Conservation (phyloP, 768 basidiomycete genomes). For the Hirschioporus abietinus region DNA sequence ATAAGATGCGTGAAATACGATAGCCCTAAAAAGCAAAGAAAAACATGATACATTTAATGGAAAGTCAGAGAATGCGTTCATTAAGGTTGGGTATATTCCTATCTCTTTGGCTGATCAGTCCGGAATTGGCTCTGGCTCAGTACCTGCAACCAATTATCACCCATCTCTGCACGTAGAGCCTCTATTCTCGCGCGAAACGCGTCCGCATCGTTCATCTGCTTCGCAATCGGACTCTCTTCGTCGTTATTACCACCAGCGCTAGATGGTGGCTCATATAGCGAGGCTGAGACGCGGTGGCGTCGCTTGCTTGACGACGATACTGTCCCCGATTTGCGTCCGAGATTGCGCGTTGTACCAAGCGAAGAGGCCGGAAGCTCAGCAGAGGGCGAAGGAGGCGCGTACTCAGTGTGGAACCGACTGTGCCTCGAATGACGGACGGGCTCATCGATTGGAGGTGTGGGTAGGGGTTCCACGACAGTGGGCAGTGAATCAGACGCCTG, state of each 20-base stretch:
- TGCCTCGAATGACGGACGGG: slow-evolving; percentile 34
- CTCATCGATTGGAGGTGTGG: slow-evolving; percentile 5
- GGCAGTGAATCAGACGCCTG: slow-evolving; percentile 12
- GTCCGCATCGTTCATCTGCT: slow-evolving; percentile 51
- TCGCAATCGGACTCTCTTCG: slow-evolving; percentile 20
- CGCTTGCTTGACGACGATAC: slow-evolving; percentile 38
- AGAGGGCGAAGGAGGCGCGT: slow-evolving; percentile 3
- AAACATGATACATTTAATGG: not conserved
- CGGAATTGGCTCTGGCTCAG: slow-evolving; percentile 56
- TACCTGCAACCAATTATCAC: slow-evolving; percentile 85
- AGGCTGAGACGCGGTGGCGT: slow-evolving; percentile 51
- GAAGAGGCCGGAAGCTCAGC: slow-evolving; percentile 8
- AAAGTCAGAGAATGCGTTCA: not conserved
- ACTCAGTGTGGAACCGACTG: slow-evolving; percentile 43
- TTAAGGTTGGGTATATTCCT: not conserved
- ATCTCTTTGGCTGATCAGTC: not conserved
- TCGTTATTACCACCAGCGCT: slow-evolving; percentile 20
- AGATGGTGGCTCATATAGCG: slow-evolving; percentile 53
- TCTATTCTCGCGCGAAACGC: slow-evolving; percentile 75
- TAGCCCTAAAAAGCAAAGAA: not conserved
- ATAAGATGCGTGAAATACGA: not conserved
- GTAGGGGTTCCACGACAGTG: slow-evolving; percentile 12
- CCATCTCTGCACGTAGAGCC: slow-evolving; percentile 80
- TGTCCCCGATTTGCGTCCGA: slow-evolving; percentile 20
- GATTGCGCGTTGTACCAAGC: slow-evolving; percentile 13